Conservation (phyloP, 495 filamentous ascomycete genomes). For the Penicillium samsonianum region DNA sequence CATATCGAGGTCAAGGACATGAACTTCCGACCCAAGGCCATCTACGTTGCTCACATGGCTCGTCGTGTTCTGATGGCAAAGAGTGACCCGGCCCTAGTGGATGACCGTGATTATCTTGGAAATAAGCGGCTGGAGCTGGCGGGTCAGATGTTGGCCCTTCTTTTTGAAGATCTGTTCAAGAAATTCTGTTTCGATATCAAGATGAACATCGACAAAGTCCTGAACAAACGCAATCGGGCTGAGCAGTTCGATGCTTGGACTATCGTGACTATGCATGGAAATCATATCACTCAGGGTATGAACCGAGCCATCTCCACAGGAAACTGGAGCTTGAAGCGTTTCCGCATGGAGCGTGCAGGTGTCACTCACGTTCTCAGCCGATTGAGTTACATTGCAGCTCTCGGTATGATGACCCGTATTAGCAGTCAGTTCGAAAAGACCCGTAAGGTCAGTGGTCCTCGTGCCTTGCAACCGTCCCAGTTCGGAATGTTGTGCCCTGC, state of each 20-base stretch:
- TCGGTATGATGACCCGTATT: constrained; percentile 99
- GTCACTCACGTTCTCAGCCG: constrained; percentile 96
- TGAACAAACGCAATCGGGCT: constrained; percentile 85
- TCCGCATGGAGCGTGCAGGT: constrained; percentile 96
- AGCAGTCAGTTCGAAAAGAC: constrained; percentile 99
- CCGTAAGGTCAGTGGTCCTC: constrained; percentile 89
- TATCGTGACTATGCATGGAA: constrained; percentile 72
- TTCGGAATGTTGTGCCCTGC: constrained; percentile 97
- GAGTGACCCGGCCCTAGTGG: constrained; percentile 82
- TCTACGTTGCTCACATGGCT: constrained; percentile 96
- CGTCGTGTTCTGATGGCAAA: constrained; percentile 91
- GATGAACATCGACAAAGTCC: constrained; percentile 85
- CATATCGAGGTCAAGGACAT: constrained; percentile 87
- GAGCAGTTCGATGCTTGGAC: constrained; percentile 81
- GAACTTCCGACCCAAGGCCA: constrained; percentile 91
- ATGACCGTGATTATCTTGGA: constrained; percentile 96
- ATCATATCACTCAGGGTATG: constrained; percentile 84
- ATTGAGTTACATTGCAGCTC: constrained; percentile 91
- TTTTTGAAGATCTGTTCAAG: constrained; percentile 98
- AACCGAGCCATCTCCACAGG: constrained; percentile 93
- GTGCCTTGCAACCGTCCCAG: constrained; percentile 93
- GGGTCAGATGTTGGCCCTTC: constrained; percentile 88
- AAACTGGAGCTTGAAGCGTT: constrained; percentile 96
- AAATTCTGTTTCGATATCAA: constrained; percentile 86
- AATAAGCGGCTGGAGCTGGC: constrained; percentile 95